Evolutionary conservation across 257 asterid genomes (phyloP), one percentile per base, ranked within the genome.

Genomic region (Craterostigma plantagineum): DNA sequence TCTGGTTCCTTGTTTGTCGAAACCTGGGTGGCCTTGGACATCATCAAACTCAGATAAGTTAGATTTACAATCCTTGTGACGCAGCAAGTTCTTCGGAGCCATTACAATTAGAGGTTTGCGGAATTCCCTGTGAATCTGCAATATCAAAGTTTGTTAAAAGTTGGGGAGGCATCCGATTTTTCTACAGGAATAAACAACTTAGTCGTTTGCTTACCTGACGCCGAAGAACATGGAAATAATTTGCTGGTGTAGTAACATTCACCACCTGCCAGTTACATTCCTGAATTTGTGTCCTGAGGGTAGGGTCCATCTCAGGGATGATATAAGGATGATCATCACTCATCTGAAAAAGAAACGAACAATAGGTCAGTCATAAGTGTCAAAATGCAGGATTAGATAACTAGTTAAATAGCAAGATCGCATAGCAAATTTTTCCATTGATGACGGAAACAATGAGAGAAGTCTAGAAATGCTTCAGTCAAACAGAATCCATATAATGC

Each of bases 181-280:
- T n/a, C 14, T 8, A 16, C 13, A 40, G 17, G 16, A 11, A 16
- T 5, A 12, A 40, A 10, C 12, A 41, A 41, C 3, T n/a, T n/a
- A 14, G 16, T 11, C 17, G 16, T 49, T 23, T 42, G 58, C 83
- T 74, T 64, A 82, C 98, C 53, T 90, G 95, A 67, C 98, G 92
- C 37, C 98, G 76, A 70, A 90, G 87, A 27, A 90, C 93, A 23
- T 83, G 95, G 86, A 87, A 82, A 65, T 90, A 90, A 69, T 90
- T 82, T 56, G 98, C 95, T 36, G 95, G 98, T 12, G 98, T 90
- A 11, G 98, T 90, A 13, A 82, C 93, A 72, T 90, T 90, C 63
- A 90, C 98, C 68, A 90, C 93, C 62, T 90, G 98, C 93, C 92
- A 76, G 60, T 90, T 90, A 75, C 98, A 82, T 50, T 90, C 92